A percentile compares a stretch with the other conserved stretches of the same genome.
phyloP scores from a whole-genome alignment of 306 rosid species.

The Psophocarpus tetragonolobus region DNA sequence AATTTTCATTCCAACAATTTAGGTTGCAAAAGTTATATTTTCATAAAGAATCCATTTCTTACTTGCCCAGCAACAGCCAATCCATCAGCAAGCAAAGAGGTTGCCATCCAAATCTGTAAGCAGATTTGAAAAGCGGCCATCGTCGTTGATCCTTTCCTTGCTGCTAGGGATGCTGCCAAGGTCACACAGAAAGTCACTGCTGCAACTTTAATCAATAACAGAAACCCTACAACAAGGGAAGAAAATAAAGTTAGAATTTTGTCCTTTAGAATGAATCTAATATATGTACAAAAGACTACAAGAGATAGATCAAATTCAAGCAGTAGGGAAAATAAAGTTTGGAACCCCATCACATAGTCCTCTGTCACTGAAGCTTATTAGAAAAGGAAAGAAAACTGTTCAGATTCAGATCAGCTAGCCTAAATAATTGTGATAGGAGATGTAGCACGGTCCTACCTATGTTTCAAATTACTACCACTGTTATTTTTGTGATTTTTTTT shows the following conservation, averaged over 20 bases:
- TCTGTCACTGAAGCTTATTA: neutral
- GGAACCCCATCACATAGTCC: neutral
- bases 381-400: neutral
- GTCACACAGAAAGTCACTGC: constrained; percentile 93
- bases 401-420: neutral
- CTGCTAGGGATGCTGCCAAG: constrained; percentile 78
- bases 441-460: neutral
- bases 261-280: neutral
- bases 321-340: neutral
- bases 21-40: neutral
- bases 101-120: constrained; percentile 89
- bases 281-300: neutral
- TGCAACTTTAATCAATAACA: constrained; percentile 68
- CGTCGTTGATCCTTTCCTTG: constrained; percentile 72
- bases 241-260: neutral
- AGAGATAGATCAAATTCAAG: neutral
- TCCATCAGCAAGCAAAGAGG: constrained; percentile 86
- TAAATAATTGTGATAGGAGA: neutral
- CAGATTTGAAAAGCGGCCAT: constrained; percentile 96
- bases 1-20: neutral
- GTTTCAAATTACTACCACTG: neutral
- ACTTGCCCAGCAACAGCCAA: constrained; percentile 96
- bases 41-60: constrained; percentile 5
- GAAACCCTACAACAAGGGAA: constrained; percentile 49
- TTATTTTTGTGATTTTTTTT: neutral